These are phyloP conservation scores for Septoria linicola DNA, from an alignment of 2,329 filamentous ascomycete genomes.

Conservation along the genomic window DNA sequence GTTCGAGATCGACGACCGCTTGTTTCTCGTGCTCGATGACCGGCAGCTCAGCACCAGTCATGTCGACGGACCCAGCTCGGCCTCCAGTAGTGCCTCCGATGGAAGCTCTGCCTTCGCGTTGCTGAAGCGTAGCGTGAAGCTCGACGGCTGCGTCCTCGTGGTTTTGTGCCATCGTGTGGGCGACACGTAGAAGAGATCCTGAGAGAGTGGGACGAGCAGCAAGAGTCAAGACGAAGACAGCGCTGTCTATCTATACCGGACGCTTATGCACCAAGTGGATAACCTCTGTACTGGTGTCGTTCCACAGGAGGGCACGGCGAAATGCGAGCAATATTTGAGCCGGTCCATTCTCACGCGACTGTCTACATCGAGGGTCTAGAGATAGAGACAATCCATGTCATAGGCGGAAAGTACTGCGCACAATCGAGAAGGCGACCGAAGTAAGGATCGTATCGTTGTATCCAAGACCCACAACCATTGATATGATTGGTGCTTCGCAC, in stretches of 20 bases:
- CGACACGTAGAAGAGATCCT: neutral
- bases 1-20: slow-evolving; percentile 18
- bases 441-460: too few species aligned
- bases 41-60: slow-evolving; percentile 26
- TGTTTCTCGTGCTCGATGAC: slow-evolving; percentile 19
- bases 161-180: slow-evolving; percentile 27
- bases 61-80: slow-evolving; percentile 19
- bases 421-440: too few species aligned
- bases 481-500: too few species aligned
- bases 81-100: slow-evolving; percentile 16
- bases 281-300: neutral
- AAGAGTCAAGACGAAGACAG: too few species aligned
- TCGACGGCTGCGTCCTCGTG: slow-evolving; percentile 34
- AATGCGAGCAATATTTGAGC: too few species aligned
- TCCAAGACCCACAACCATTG: too few species aligned
- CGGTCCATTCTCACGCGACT: slow-evolving; percentile 4
- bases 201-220: neutral
- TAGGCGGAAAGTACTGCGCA: too few species aligned
- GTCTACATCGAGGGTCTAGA: neutral
- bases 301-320: slow-evolving; percentile 3
- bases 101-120: slow-evolving; percentile 24
- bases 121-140: slow-evolving; percentile 29
- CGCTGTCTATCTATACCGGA: too few species aligned
- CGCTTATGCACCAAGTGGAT: slow-evolving; percentile 5
- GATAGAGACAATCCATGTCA: too few species aligned